Evolutionary conservation across 1,139 yeast genomes (phyloP).

Genomic region (Saccharomyces hybrid): DNA sequence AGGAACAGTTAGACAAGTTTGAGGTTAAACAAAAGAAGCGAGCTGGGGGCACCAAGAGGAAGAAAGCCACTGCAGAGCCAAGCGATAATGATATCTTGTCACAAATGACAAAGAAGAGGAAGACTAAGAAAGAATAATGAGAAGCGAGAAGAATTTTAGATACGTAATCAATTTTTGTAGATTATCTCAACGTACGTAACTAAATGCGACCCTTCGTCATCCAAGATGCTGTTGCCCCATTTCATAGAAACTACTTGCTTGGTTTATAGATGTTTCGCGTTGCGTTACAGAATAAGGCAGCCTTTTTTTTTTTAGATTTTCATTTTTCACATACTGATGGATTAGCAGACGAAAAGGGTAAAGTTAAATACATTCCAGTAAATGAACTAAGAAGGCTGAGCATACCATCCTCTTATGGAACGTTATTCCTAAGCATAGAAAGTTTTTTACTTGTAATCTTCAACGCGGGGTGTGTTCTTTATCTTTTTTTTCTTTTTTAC

Average conservation of each 20-base stretch:
- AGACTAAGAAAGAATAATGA: conserved; percentile 4
- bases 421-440: background rate
- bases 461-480: background rate
- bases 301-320: background rate
- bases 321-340: background rate
- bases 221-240: background rate
- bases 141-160: background rate
- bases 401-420: background rate
- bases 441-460: background rate
- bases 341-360: background rate
- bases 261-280: background rate
- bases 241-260: background rate
- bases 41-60: conserved; percentile 9
- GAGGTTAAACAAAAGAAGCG: conserved; percentile 30
- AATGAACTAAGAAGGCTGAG: background rate
- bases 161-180: background rate
- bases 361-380: background rate
- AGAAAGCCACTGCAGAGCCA: conserved; percentile 7
- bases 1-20: conserved; percentile 35
- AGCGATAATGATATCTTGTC: conserved; percentile 8
- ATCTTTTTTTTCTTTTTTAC: background rate
- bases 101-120: conserved; percentile 9
- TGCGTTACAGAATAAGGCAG: background rate
- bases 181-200: background rate
- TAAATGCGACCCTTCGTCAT: background rate